phyloP scores from a whole-genome alignment of 805 yeast species.

The Wickerhamomyces queroliae region DNA sequence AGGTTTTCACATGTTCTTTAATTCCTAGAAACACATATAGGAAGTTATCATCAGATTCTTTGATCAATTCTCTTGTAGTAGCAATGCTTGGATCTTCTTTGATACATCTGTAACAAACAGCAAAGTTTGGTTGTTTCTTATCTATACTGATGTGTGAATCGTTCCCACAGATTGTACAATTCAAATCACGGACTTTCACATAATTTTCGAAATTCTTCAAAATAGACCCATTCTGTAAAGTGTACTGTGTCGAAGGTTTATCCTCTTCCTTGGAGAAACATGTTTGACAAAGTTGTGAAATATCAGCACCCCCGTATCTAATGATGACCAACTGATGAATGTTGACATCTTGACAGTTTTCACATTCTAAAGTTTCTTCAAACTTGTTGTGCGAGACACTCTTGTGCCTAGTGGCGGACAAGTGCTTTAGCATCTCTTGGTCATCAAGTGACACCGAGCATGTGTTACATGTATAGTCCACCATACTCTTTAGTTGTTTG shows the following conservation, averaged over 20 bases:
- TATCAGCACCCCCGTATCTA: constrained; percentile 50
- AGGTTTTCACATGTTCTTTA: constrained; percentile 27
- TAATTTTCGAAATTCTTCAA: constrained; percentile 42
- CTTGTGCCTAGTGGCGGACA: constrained; percentile 49
- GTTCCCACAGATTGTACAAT: constrained; percentile 38
- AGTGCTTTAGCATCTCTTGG: constrained; percentile 43
- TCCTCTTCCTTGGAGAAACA: constrained; percentile 39
- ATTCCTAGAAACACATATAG: constrained; percentile 42
- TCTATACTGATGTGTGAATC: constrained; percentile 37
- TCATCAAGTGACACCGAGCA: constrained; percentile 33
- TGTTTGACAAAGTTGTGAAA: constrained; percentile 40
- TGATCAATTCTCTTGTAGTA: constrained; percentile 23
- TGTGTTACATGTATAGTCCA: constrained; percentile 37
- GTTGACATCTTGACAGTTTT: constrained; percentile 48
- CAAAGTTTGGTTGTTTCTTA: constrained; percentile 13
- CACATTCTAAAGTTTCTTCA: constrained; percentile 45
- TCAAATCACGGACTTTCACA: constrained; percentile 42
- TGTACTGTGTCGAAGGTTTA: constrained; percentile 43
- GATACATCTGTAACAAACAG: constrained; percentile 41
- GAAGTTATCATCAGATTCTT: constrained; percentile 43
- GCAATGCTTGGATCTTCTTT: constrained; percentile 15
- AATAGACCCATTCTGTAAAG: constrained; percentile 51
- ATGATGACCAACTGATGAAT: constrained; percentile 46
- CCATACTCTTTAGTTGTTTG: constrained; percentile 7
- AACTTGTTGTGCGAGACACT: constrained; percentile 28